phyloP scores from a whole-genome alignment of 257 asterid species.

The Solanum medicagineum region DNA sequence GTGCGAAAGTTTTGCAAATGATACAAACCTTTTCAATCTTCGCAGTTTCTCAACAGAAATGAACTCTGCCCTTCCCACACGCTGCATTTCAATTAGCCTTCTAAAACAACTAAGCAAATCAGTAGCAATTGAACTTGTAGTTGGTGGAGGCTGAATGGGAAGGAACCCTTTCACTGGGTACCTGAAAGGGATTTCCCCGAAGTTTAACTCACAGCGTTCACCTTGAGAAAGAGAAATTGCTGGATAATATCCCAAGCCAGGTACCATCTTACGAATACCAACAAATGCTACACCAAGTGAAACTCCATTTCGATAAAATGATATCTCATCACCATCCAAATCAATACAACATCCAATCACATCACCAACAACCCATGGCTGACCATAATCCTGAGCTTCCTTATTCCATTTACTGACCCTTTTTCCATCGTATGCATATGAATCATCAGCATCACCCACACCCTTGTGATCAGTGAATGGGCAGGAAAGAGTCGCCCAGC shows the following conservation, averaged over 20 bases:
- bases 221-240: constrained; percentile 95
- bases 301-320: constrained; percentile 72
- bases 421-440: constrained; percentile 92
- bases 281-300: constrained; percentile 86
- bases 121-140: constrained; percentile 24
- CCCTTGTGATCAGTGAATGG: constrained; percentile 86
- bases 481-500: constrained; percentile 87
- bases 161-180: constrained; percentile 68
- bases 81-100: constrained; percentile 64
- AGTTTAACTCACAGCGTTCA: constrained; percentile 86
- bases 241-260: constrained; percentile 95
- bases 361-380: constrained; percentile 92
- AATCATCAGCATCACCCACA: constrained; percentile 92
- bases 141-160: constrained; percentile 75
- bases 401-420: constrained; percentile 84
- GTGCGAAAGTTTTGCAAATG: constrained; percentile 49
- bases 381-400: constrained; percentile 73
- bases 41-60: constrained; percentile 63
- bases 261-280: constrained; percentile 87
- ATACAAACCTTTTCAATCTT: constrained; percentile 68
- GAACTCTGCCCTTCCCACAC: constrained; percentile 35
- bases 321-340: constrained; percentile 62
- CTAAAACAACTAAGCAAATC: constrained; percentile 58
- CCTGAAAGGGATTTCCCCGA: constrained; percentile 74
- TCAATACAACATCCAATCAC: constrained; percentile 95